Percentiles rank a stretch among this genome's conserved stretches.
These are phyloP conservation scores for Oryza meyeriana DNA, from an alignment of 176 grass and related monocot species.

Conservation along the genomic window DNA sequence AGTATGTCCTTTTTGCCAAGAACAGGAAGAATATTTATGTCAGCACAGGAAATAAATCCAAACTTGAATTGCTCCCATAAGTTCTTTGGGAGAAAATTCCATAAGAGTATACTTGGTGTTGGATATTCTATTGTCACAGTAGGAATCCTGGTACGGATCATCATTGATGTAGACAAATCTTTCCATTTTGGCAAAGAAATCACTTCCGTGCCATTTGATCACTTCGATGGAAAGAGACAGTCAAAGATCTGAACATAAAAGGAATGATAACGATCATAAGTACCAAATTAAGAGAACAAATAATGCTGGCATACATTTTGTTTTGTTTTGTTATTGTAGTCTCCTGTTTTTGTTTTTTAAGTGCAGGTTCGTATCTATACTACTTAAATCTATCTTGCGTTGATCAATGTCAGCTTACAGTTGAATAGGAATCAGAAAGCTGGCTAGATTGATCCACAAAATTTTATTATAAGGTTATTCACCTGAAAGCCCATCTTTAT, in stretches of 20 bases:
- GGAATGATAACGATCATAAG: neutral
- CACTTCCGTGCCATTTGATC: conserved; percentile 27
- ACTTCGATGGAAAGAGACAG: neutral
- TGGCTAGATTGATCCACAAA: too few relatives aligned
- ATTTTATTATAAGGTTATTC: too few relatives aligned
- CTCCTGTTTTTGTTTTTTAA: neutral
- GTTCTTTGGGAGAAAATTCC: conserved; percentile 88
- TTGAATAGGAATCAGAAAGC: too few relatives aligned
- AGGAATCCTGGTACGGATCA: conserved; percentile 39
- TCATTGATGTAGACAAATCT: conserved; percentile 83
- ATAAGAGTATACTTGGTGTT: conserved; percentile 90
- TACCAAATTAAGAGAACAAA: neutral
- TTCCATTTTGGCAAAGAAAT: conserved; percentile 47
- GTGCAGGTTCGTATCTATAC: neutral
- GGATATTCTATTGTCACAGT: conserved; percentile 71
- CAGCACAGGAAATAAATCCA: conserved; percentile 7
- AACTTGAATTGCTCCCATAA: conserved; percentile 97
- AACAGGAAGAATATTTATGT: neutral
- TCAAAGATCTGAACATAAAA: conserved; percentile 11
- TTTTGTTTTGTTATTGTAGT: neutral
- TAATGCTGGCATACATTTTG: neutral
- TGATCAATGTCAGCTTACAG: too few relatives aligned
- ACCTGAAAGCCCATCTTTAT: too few relatives aligned
- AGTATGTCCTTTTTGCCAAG: neutral
- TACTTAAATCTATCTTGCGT: too few relatives aligned